Conservation (phyloP, 139 green algal genomes). For the Tetraselmis chui region DNA sequence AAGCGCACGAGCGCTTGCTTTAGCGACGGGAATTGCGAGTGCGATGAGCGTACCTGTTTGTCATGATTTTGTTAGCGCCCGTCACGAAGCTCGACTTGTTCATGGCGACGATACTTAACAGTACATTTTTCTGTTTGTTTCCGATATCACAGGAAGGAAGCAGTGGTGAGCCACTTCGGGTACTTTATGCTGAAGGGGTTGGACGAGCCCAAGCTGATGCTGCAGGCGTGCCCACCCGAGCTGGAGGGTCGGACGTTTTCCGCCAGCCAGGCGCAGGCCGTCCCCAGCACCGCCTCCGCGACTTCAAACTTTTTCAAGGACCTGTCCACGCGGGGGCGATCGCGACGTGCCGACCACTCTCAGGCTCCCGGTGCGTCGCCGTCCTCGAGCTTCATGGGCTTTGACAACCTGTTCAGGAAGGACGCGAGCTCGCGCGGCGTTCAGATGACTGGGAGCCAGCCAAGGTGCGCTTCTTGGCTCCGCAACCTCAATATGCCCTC, state of each 20-base stretch:
- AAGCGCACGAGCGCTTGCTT: no score
- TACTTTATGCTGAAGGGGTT: conserved; percentile 45
- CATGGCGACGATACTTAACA: no score
- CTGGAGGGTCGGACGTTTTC: conserved; percentile 19
- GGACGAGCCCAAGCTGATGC: conserved; percentile 41
- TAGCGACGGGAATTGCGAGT: no score
- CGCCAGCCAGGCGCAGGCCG: background rate
- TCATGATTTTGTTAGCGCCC: no score
- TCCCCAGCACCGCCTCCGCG: background rate
- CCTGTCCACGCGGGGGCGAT: background rate
- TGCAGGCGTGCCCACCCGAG: conserved; percentile 20
- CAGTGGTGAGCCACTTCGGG: conserved; percentile 25
- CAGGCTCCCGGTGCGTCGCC: no score
- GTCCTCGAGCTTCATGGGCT: background rate
- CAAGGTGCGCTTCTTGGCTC: no score
- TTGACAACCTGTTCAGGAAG: background rate
- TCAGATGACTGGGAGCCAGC: no score
- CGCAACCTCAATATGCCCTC: no score
- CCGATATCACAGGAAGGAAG: background rate
- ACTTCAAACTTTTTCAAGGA: background rate
- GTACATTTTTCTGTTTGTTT: no score
- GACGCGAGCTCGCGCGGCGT: background rate
- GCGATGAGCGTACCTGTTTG: no score
- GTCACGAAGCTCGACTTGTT: no score
- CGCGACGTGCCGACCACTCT: background rate